Percentiles rank a stretch among this genome's conserved stretches.
Evolutionary conservation across 169 alveolate genomes (phyloP).

Genomic region (Plasmodium sp.): DNA sequence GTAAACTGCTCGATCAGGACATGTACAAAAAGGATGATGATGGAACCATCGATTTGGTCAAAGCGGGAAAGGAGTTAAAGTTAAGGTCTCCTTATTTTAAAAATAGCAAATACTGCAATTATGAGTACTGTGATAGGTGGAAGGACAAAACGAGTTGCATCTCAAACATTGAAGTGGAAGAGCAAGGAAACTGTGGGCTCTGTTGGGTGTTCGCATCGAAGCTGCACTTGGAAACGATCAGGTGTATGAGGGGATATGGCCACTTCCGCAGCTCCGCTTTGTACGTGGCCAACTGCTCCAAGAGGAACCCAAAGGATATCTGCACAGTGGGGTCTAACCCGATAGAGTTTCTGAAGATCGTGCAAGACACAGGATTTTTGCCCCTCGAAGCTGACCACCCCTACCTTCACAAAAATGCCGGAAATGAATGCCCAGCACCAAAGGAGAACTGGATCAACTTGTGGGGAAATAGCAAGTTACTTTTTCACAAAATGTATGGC

Average conservation of each 20-base stretch:
- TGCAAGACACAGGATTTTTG: not conserved
- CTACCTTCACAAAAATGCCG: not conserved
- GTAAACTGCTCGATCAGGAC: not conserved
- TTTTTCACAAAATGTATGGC: not conserved
- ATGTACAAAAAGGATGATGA: not conserved
- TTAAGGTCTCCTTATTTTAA: constrained; percentile 6
- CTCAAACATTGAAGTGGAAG: constrained; percentile 40
- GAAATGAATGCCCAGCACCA: not conserved
- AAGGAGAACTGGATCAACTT: constrained; percentile 2
- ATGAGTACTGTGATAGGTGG: constrained; percentile 38
- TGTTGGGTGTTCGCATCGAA: constrained; percentile 75
- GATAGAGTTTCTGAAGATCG: constrained; percentile 29
- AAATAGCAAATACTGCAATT: constrained; percentile 33
- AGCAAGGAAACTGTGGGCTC: constrained; percentile 56
- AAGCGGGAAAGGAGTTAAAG: not conserved
- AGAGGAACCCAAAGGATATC: not conserved
- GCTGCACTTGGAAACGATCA: constrained; percentile 69
- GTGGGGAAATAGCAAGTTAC: constrained; percentile 31
- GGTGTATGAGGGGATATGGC: constrained; percentile 72
- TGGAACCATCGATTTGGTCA: constrained; percentile 23
- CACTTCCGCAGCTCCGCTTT: constrained; percentile 51
- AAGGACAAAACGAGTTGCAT: constrained; percentile 33
- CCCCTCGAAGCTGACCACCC: constrained; percentile 61
- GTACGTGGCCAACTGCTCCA: constrained; percentile 44
- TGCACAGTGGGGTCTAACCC: constrained; percentile 30